These are phyloP conservation scores for Aschersonia sp. DNA, from an alignment of 2,329 filamentous ascomycete species.

Conservation along the genomic window DNA sequence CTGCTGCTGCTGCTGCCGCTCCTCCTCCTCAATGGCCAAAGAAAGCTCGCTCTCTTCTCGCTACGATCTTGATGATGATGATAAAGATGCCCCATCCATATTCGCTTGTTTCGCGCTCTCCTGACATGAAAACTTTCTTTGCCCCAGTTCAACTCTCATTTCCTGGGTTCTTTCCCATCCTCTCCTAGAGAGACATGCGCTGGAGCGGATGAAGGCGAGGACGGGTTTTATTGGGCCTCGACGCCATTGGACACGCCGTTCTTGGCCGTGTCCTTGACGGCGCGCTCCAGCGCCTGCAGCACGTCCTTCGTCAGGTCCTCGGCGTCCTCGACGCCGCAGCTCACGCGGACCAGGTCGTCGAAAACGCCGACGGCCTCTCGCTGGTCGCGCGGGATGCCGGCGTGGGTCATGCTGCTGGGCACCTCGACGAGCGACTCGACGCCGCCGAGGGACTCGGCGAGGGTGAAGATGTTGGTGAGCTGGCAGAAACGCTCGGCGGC, in stretches of 20 bases:
- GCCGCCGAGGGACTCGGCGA: constrained; percentile 84
- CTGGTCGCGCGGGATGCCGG: constrained; percentile 81
- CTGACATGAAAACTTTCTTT: too few relatives aligned
- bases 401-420: constrained; percentile 92
- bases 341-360: constrained; percentile 85
- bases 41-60: neutral
- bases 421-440: constrained; percentile 88
- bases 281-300: constrained; percentile 66
- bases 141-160: too few relatives aligned
- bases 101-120: too few relatives aligned
- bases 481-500: constrained; percentile 91
- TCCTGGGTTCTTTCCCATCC: too few relatives aligned
- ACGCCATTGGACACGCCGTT: constrained; percentile 13
- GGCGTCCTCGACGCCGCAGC: constrained; percentile 86
- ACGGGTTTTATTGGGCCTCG: constrained; percentile 9
- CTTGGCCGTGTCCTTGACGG: constrained; percentile 28
- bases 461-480: constrained; percentile 73
- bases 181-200: neutral
- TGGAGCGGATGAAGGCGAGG: neutral
- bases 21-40: neutral
- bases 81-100: too few relatives aligned
- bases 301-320: constrained; percentile 74
- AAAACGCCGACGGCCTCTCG: constrained; percentile 87
- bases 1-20: too few relatives aligned
- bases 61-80: neutral